Evolutionary conservation across 2,329 filamentous ascomycete genomes (phyloP).

Genomic region (Penicillium frequentans): DNA sequence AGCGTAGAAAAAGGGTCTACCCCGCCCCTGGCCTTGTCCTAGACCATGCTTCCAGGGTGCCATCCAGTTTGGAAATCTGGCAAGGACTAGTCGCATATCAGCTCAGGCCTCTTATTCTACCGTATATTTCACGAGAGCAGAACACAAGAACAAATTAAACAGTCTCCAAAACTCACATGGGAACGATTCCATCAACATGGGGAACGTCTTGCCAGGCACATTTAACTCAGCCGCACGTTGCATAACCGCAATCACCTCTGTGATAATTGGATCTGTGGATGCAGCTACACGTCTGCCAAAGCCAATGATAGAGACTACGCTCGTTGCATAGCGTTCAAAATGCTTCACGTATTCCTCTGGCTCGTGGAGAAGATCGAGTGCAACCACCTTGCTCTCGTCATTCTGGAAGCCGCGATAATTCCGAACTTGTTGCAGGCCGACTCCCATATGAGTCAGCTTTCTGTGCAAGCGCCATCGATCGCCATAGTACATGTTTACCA

Average conservation of each 20-base stretch:
- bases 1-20: constrained; percentile 54
- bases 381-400: constrained; percentile 58
- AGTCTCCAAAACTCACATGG: constrained; percentile 27
- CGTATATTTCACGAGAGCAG: background rate
- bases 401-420: constrained; percentile 57
- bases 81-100: constrained; percentile 31
- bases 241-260: constrained; percentile 62
- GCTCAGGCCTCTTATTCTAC: background rate
- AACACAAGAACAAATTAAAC: background rate
- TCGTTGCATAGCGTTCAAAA: constrained; percentile 44
- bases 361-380: constrained; percentile 38
- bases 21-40: constrained; percentile 44
- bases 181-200: constrained; percentile 59
- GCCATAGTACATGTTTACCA: constrained; percentile 47
- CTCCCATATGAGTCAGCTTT: constrained; percentile 54
- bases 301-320: constrained; percentile 42
- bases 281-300: constrained; percentile 42
- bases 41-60: constrained; percentile 54
- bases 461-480: constrained; percentile 44
- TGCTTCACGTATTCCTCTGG: constrained; percentile 39
- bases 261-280: constrained; percentile 58
- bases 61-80: constrained; percentile 50
- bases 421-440: constrained; percentile 57
- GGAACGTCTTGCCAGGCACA: constrained; percentile 56
- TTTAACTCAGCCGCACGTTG: constrained; percentile 59